phyloP scores from a whole-genome alignment of 768 basidiomycete species.

The Suillus bovinus region DNA sequence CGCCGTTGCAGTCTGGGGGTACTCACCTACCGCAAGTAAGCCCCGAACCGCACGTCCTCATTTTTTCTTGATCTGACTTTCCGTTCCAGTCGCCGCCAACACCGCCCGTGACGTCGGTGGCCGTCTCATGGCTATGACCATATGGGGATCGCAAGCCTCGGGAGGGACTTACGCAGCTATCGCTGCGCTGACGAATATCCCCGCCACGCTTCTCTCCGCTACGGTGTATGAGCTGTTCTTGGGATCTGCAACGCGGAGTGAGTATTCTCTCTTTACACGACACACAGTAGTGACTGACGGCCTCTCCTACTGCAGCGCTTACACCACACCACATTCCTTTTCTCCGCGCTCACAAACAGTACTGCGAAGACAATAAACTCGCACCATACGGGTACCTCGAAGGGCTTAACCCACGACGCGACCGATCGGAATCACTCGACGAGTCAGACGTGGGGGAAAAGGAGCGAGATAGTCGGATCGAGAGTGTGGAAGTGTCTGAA shows the following conservation, averaged over 20 bases:
- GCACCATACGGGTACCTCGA: slow-evolving; percentile 23
- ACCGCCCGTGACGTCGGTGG: slow-evolving; percentile 69
- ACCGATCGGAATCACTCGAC: slow-evolving; percentile 11
- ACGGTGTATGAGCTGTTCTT: slow-evolving; percentile 58
- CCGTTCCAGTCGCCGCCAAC: slow-evolving; percentile 54
- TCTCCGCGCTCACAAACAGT: slow-evolving; percentile 23
- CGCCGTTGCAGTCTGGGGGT: slow-evolving; percentile 62
- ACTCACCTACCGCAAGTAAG: slow-evolving; percentile 47
- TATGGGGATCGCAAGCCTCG: slow-evolving; percentile 55
- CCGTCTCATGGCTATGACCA: slow-evolving; percentile 58
- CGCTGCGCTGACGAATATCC: slow-evolving; percentile 64
- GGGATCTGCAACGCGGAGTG: slow-evolving; percentile 59
- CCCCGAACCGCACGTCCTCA: slow-evolving; percentile 11
- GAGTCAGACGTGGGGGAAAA: slow-evolving; percentile 11
- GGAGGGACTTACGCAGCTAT: slow-evolving; percentile 63
- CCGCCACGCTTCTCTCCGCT: slow-evolving; percentile 56
- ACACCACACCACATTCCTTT: slow-evolving; percentile 24
- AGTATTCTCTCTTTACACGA: slow-evolving; percentile 16
- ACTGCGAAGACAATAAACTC: slow-evolving; percentile 27
- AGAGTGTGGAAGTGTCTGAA: background rate
- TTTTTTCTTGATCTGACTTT: background rate
- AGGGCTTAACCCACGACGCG: slow-evolving; percentile 10
- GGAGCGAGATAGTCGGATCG: background rate
- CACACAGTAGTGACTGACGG: slow-evolving; percentile 16
- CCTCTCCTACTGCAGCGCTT: slow-evolving; percentile 16